Evolutionary conservation across 305 asterid species (phyloP), one percentile per base, ranked within the genome.

Genomic region (Solanum hybrid): DNA sequence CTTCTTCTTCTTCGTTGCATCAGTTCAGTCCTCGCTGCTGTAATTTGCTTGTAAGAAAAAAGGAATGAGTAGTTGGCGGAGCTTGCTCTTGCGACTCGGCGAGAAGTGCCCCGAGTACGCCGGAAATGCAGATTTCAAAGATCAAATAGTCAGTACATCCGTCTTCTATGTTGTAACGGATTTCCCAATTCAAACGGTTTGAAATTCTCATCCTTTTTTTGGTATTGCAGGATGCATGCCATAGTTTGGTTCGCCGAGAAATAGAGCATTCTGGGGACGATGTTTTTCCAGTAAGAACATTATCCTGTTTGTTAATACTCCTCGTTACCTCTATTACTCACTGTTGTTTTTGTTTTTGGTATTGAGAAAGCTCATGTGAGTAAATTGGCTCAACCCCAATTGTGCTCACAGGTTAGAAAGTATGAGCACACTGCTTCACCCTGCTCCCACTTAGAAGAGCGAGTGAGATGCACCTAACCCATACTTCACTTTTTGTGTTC

Each of bases 41-140:
- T 38, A 80, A 87, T 77, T 88, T 36, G 80, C 78, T 10, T 22
- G 84, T 35, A 78, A 78, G 42, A 17, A 15, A 38, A 77, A 10
- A n/a, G 90, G 90, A 87, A 96, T 96, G 98, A 95, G 97, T 87
- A 95, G 96, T 86, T 97, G 99, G 99, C 92, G 94, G 90, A 92
- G 87, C 73, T 89, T 96, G 90, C 90, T 97, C 88, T 95, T 97
- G 79, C 98, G 99, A 51, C 91, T 97, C 76, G 99, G 98, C 34
- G 99, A 97, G 89, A 97, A 95, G 81, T 93, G 95, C 94, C 73
- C 98, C 2, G 99, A 97, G 91, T 97, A 96, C 91, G 98, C 98
- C 76, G 98, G 97, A 17, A 95, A 91, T 76, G 93, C 91, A 37
- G 99, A 97, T 88, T 92, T 92, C 94, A 97, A 94, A 91, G 99